Evolutionary conservation across 805 yeast species (phyloP).

Genomic region (Torulaspora maleeae): DNA sequence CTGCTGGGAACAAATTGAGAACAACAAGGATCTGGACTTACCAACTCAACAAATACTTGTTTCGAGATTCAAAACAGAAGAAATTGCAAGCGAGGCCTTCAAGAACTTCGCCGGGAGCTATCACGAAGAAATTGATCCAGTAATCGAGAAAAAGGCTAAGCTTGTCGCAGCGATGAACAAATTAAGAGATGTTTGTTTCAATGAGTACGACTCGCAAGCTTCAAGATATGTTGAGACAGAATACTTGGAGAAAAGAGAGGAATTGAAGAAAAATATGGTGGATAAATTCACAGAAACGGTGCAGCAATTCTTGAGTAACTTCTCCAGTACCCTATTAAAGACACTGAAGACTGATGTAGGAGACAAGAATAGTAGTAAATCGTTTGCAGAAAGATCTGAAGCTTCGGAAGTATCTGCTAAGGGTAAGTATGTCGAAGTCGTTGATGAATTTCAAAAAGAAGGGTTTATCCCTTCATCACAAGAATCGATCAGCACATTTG

Average conservation of each 20-base stretch:
- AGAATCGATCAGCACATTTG: slow-evolving; percentile 10
- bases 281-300: slow-evolving; percentile 43
- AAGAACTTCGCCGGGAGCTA: slow-evolving; percentile 41
- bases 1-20: slow-evolving; percentile 92
- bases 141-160: slow-evolving; percentile 25
- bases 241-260: slow-evolving; percentile 55
- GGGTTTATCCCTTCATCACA: slow-evolving; percentile 11
- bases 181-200: slow-evolving; percentile 46
- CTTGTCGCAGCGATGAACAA: slow-evolving; percentile 43
- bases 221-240: slow-evolving; percentile 67
- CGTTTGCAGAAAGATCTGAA: slow-evolving; percentile 34
- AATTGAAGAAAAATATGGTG: slow-evolving; percentile 48
- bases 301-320: slow-evolving; percentile 38
- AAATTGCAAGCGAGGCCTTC: slow-evolving; percentile 58
- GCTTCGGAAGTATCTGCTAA: slow-evolving; percentile 30
- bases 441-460: slow-evolving; percentile 35
- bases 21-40: slow-evolving; percentile 87
- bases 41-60: slow-evolving; percentile 96
- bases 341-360: slow-evolving; percentile 29
- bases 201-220: slow-evolving; percentile 63
- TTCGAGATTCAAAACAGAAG: slow-evolving; percentile 92
- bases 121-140: slow-evolving; percentile 27
- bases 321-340: slow-evolving; percentile 36
- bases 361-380: slow-evolving; percentile 25
- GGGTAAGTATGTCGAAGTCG: slow-evolving; percentile 14